A percentile compares a stretch with the other conserved stretches of the same genome.
Evolutionary conservation across 257 asterid genomes (phyloP).

Genomic region (Agastache rugosa): DNA sequence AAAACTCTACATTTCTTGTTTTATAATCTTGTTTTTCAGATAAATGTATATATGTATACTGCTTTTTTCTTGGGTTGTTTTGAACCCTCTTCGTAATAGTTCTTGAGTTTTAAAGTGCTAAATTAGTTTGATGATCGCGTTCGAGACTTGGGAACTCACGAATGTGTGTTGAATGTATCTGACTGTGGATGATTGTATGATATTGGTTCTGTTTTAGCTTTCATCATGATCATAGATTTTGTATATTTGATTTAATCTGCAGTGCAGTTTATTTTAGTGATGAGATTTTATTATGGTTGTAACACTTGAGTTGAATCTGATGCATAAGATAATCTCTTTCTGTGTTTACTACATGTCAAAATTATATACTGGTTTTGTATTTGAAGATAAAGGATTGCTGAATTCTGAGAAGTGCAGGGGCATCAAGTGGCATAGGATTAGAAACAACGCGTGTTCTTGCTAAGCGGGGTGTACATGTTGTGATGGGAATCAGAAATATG

Average conservation of each 20-base stretch:
- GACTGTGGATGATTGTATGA: background rate
- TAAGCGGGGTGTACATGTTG: conserved; percentile 73
- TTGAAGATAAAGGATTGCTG: background rate
- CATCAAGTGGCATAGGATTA: conserved; percentile 88
- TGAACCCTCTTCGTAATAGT: background rate
- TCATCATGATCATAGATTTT: background rate
- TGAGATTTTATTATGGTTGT: too few species aligned
- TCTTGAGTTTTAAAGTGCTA: background rate
- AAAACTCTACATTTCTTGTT: background rate
- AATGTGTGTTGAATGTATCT: background rate
- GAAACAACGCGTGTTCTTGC: conserved; percentile 94
- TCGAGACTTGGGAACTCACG: background rate
- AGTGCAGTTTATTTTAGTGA: background rate
- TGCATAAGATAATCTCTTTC: background rate
- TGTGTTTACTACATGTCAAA: background rate
- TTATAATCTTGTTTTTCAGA: background rate
- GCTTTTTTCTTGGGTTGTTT: background rate
- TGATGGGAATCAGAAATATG: conserved; percentile 76
- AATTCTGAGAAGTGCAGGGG: conserved; percentile 54
- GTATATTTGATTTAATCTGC: background rate
- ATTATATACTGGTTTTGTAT: background rate
- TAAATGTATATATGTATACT: too few species aligned
- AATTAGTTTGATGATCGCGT: background rate
- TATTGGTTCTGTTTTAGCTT: background rate
- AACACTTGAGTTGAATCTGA: too few species aligned